phyloP scores from a whole-genome alignment of 306 rosid genomes.

The Nissolia schottii region DNA sequence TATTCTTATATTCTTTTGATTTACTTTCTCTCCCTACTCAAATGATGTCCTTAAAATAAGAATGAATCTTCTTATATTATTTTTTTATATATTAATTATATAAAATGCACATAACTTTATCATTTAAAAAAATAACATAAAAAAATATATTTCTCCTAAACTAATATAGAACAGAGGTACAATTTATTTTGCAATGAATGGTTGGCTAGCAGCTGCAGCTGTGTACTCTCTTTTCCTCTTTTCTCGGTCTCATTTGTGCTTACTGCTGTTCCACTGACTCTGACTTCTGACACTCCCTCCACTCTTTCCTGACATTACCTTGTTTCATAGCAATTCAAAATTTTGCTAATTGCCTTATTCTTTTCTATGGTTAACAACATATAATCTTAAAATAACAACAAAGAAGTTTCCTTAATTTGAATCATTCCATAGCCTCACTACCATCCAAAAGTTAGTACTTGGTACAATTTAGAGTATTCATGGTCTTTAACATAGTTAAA shows the following conservation, averaged over 20 bases:
- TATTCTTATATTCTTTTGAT: no score
- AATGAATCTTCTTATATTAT: no score
- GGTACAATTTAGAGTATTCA: neutral
- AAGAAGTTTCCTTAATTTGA: neutral
- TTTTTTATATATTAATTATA: no score
- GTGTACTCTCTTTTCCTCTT: neutral
- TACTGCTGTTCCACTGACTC: conserved; percentile 5
- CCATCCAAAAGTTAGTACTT: neutral
- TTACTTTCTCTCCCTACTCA: no score
- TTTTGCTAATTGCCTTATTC: neutral
- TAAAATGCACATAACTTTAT: no score
- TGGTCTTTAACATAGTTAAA: neutral
- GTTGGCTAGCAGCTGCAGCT: neutral
- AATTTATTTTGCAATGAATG: neutral
- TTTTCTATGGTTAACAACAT: neutral
- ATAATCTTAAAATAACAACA: neutral
- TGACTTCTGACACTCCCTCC: neutral
- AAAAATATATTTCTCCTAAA: no score
- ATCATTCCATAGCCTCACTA: neutral
- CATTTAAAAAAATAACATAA: no score
- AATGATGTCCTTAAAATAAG: no score
- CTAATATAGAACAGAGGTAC: no score
- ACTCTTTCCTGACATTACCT: neutral
- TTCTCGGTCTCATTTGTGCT: neutral
- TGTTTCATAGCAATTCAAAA: neutral